Conservation (phyloP, 164 flowering plant genomes). For the Aristolochia fimbriata region DNA sequence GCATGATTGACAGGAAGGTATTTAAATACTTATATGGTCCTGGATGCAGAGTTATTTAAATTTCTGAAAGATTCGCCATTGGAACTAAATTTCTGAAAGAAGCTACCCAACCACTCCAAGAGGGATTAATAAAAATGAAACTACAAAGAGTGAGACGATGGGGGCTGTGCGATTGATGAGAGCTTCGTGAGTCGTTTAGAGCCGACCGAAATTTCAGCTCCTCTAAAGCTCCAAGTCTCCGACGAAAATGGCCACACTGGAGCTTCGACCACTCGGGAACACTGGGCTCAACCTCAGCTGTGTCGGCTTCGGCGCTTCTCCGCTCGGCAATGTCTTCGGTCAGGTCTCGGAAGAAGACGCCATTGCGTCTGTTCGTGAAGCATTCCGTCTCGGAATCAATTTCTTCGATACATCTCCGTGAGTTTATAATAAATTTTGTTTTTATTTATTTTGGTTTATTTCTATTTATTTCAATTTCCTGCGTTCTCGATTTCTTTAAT, state of each 20-base stretch:
- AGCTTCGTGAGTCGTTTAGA: too few relatives aligned
- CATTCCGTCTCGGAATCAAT: slow-evolving; percentile 80
- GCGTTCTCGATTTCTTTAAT: not conserved
- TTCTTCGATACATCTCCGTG: slow-evolving; percentile 99
- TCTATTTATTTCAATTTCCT: too few relatives aligned
- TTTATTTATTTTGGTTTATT: not conserved
- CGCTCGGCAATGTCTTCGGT: slow-evolving; percentile 86
- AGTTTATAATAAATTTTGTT: too few relatives aligned
- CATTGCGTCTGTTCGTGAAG: slow-evolving; percentile 59
- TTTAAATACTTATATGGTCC: too few relatives aligned
- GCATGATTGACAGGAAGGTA: too few relatives aligned
- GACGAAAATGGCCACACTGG: slow-evolving; percentile 13
- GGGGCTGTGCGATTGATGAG: too few relatives aligned
- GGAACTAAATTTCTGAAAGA: too few relatives aligned
- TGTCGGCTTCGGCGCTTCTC: slow-evolving; percentile 96
- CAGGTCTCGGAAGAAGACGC: slow-evolving; percentile 64
- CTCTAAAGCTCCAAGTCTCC: not conserved
- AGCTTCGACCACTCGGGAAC: slow-evolving; percentile 56
- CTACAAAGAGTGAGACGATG: too few relatives aligned
- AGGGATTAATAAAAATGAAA: too few relatives aligned
- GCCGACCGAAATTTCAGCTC: not conserved
- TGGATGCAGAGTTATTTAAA: too few relatives aligned
- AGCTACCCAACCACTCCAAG: too few relatives aligned
- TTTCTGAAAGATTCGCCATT: too few relatives aligned
- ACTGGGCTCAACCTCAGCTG: slow-evolving; percentile 76